These are phyloP conservation scores for Cerioporus squamosus DNA, from an alignment of 1,284 basidiomycete genomes.

Conservation along the genomic window DNA sequence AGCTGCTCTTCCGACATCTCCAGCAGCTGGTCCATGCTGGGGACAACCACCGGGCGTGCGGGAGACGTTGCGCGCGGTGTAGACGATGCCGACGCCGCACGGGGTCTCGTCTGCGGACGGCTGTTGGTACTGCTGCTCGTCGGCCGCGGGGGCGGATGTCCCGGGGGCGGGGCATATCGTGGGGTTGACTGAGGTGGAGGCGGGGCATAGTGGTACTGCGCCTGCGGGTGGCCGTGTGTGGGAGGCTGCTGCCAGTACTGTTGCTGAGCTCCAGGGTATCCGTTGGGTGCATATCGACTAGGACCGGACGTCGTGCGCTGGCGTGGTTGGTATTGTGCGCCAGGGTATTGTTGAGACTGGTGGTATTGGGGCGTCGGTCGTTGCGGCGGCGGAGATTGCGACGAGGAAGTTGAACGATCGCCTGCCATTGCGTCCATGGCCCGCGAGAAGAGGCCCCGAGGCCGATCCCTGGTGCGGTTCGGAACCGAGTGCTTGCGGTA, in stretches of 20 bases:
- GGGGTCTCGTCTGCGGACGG: constrained; percentile 34
- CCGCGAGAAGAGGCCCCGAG: constrained; percentile 60
- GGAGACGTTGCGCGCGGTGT: constrained; percentile 26
- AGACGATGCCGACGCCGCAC: constrained; percentile 40
- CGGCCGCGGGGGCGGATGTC: constrained; percentile 15
- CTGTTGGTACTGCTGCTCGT: constrained; percentile 15
- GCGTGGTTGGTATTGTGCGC: constrained; percentile 29
- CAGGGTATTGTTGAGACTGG: constrained; percentile 21
- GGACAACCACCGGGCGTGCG: constrained; percentile 37
- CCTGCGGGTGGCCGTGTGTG: constrained; percentile 10
- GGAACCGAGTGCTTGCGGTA: constrained; percentile 74
- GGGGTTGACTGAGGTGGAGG: not conserved
- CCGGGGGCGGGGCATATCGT: constrained; percentile 17
- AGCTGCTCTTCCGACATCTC: constrained; percentile 60
- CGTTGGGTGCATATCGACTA: constrained; percentile 39
- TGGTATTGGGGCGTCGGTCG: constrained; percentile 18
- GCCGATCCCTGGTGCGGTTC: constrained; percentile 45
- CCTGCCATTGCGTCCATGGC: constrained; percentile 40
- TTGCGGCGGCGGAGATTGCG: constrained; percentile 14
- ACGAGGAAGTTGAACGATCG: constrained; percentile 28
- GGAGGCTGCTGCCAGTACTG: constrained; percentile 15
- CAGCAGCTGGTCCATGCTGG: constrained; percentile 68
- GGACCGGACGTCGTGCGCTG: constrained; percentile 35
- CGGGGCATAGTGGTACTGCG: constrained; percentile 10
- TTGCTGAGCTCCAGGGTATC: constrained; percentile 11